These are phyloP conservation scores for Ziziphus jujuba DNA, from an alignment of 306 rosid genomes.

Conservation along the genomic window DNA sequence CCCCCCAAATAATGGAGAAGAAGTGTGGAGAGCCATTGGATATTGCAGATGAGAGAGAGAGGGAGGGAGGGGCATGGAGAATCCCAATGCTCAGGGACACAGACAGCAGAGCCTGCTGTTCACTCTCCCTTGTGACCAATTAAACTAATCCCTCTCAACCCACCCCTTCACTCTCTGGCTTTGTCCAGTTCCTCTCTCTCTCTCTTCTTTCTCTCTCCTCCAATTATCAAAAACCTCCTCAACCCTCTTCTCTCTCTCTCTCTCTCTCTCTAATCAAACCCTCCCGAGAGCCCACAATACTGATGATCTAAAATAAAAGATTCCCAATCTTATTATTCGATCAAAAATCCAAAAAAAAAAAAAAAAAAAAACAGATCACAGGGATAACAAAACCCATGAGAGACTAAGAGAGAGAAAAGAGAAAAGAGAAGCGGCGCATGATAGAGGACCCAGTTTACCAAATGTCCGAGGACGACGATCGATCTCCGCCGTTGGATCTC, in stretches of 20 bases:
- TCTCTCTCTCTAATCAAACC: slow-evolving; percentile 19
- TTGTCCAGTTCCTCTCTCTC: not conserved
- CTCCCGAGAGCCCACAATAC: slow-evolving; percentile 13
- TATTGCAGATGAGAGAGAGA: slow-evolving; percentile 44
- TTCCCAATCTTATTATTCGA: slow-evolving; percentile 25
- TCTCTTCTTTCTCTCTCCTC: slow-evolving; percentile 27
- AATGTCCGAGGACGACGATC: slow-evolving; percentile 74
- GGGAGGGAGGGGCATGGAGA: slow-evolving; percentile 49
- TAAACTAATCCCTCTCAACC: slow-evolving; percentile 46
- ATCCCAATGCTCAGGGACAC: slow-evolving; percentile 69
- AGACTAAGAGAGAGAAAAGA: not conserved
- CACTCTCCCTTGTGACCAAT: slow-evolving; percentile 45
- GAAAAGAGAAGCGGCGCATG: slow-evolving; percentile 27
- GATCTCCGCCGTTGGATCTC: slow-evolving; percentile 63
- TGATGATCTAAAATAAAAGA: slow-evolving; percentile 38
- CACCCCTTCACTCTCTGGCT: not conserved
- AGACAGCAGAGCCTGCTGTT: slow-evolving; percentile 49
- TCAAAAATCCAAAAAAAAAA: slow-evolving; percentile 7
- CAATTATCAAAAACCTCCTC: no score
- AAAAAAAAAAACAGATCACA: no score
- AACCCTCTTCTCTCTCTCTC: no score
- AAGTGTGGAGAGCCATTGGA: slow-evolving; percentile 60
- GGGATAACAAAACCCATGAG: slow-evolving; percentile 1
- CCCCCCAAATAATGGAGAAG: slow-evolving; percentile 54
- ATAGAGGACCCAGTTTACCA: slow-evolving; percentile 42